phyloP scores from a whole-genome alignment of 2,329 filamentous ascomycete genomes.

The Penicillium olsonii region DNA sequence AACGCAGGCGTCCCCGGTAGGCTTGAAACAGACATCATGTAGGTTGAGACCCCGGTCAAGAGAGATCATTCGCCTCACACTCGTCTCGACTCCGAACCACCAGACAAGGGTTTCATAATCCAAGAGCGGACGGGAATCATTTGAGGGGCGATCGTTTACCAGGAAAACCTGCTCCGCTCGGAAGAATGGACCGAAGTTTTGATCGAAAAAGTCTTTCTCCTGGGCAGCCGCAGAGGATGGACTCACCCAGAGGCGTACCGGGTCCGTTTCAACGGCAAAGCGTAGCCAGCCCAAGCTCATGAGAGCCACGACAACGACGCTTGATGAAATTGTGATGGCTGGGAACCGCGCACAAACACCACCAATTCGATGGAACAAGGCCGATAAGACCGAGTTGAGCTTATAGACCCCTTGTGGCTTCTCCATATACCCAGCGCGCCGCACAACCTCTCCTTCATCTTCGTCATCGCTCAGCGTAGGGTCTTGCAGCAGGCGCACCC shows the following conservation, averaged over 20 bases:
- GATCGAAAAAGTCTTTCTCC: slow-evolving; percentile 92
- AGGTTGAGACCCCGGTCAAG: slow-evolving; percentile 67
- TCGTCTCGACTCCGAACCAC: slow-evolving; percentile 90
- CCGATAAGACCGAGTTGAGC: slow-evolving; percentile 80
- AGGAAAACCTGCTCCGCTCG: slow-evolving; percentile 90
- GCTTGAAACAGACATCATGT: slow-evolving; percentile 90
- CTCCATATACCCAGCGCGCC: slow-evolving; percentile 75
- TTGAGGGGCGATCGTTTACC: slow-evolving; percentile 75
- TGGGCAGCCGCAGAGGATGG: slow-evolving; percentile 85
- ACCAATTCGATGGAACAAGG: slow-evolving; percentile 76
- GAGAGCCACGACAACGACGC: slow-evolving; percentile 72
- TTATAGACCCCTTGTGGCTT: slow-evolving; percentile 76
- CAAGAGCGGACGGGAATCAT: slow-evolving; percentile 72
- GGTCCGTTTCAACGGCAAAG: slow-evolving; percentile 88
- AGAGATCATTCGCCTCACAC: slow-evolving; percentile 72
- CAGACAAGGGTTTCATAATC: slow-evolving; percentile 85
- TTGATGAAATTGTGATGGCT: slow-evolving; percentile 74
- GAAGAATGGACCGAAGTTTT: slow-evolving; percentile 93
- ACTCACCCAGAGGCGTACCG: slow-evolving; percentile 94
- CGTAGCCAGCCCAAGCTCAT: slow-evolving; percentile 85
- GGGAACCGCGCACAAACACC: slow-evolving; percentile 81
- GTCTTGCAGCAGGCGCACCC: slow-evolving; percentile 84
- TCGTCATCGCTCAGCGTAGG: slow-evolving; percentile 84
- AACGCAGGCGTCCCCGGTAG: slow-evolving; percentile 83
- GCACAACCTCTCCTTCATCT: slow-evolving; percentile 82